Evolutionary conservation across 768 basidiomycete species (phyloP).

Genomic region (Leccinum boreale): DNA sequence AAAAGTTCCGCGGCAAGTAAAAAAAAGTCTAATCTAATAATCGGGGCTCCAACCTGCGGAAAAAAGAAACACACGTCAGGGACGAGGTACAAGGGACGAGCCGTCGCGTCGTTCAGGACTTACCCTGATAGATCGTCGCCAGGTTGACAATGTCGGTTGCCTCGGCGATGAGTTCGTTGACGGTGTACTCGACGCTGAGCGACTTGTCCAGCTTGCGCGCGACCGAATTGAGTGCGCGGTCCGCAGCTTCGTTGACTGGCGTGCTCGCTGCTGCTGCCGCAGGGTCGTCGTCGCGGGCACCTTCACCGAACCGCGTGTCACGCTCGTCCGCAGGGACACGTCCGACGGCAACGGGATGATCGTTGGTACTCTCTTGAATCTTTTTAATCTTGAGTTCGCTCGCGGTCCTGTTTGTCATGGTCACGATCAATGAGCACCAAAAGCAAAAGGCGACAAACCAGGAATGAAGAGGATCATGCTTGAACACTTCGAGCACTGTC

Average conservation of each 20-base stretch:
- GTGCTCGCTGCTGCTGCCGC: slow-evolving; percentile 45
- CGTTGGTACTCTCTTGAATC: slow-evolving; percentile 46
- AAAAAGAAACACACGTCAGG: not conserved
- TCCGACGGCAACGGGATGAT: slow-evolving; percentile 21
- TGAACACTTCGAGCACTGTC: slow-evolving; percentile 96
- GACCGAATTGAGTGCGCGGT: slow-evolving; percentile 81
- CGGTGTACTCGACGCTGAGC: slow-evolving; percentile 88
- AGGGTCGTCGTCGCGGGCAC: slow-evolving; percentile 43
- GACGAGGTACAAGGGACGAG: not conserved
- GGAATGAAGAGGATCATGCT: slow-evolving; percentile 89
- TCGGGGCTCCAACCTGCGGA: slow-evolving; percentile 43
- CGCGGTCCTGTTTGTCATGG: slow-evolving; percentile 54
- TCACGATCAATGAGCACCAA: not conserved
- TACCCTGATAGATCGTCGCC: slow-evolving; percentile 74
- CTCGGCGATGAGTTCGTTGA: slow-evolving; percentile 88
- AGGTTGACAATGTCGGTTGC: slow-evolving; percentile 79
- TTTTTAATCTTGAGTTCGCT: slow-evolving; percentile 71
- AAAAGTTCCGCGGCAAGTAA: not conserved
- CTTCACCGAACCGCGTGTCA: slow-evolving; percentile 30
- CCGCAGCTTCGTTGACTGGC: slow-evolving; percentile 80
- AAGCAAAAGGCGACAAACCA: slow-evolving; percentile 53
- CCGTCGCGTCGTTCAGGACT: slow-evolving; percentile 11
- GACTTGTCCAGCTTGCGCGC: slow-evolving; percentile 78
- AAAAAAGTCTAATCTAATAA: slow-evolving; percentile 20
- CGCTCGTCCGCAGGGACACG: slow-evolving; percentile 18